Evolutionary conservation across 2,329 filamentous ascomycete genomes (phyloP).

Genomic region (Calycina herbarum): DNA sequence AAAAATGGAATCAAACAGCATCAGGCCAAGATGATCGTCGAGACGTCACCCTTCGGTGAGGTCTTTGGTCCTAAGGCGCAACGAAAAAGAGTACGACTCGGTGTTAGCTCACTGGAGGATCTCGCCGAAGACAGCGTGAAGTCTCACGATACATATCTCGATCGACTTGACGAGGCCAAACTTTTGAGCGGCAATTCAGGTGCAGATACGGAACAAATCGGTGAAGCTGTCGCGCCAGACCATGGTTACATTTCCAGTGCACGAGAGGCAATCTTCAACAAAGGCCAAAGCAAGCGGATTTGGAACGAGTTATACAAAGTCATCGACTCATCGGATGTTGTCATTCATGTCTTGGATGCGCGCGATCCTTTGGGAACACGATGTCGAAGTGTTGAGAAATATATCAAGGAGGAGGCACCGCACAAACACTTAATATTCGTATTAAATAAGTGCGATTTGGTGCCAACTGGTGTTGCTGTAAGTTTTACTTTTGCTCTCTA

Average conservation of each 20-base stretch:
- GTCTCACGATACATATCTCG: conserved; percentile 78
- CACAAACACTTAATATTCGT: conserved; percentile 95
- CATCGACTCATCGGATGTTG: conserved; percentile 92
- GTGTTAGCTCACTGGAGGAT: conserved; percentile 77
- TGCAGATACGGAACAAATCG: conserved; percentile 49
- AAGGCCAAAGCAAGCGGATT: conserved; percentile 92
- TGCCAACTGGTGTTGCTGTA: conserved; percentile 92
- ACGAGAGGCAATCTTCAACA: conserved; percentile 86
- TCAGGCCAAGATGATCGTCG: conserved; percentile 89
- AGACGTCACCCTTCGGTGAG: conserved; percentile 80
- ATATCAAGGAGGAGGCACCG: conserved; percentile 86
- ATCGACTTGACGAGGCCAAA: conserved; percentile 75
- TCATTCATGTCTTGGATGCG: conserved; percentile 92
- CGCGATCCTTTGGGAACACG: conserved; percentile 87
- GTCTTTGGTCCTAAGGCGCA: conserved; percentile 94
- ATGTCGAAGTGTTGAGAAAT: conserved; percentile 89
- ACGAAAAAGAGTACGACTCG: conserved; percentile 87
- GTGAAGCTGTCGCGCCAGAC: conserved; percentile 44
- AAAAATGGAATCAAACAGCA: conserved; percentile 89
- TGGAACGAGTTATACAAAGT: conserved; percentile 97
- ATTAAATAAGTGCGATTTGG: conserved; percentile 88
- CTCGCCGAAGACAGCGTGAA: conserved; percentile 77
- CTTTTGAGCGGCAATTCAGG: conserved; percentile 71
- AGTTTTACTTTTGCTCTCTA: conserved; percentile 50
- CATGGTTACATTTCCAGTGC: conserved; percentile 58